These are phyloP conservation scores for Sarocladium strictum DNA, from an alignment of 2,329 filamentous ascomycete genomes.

Conservation along the genomic window DNA sequence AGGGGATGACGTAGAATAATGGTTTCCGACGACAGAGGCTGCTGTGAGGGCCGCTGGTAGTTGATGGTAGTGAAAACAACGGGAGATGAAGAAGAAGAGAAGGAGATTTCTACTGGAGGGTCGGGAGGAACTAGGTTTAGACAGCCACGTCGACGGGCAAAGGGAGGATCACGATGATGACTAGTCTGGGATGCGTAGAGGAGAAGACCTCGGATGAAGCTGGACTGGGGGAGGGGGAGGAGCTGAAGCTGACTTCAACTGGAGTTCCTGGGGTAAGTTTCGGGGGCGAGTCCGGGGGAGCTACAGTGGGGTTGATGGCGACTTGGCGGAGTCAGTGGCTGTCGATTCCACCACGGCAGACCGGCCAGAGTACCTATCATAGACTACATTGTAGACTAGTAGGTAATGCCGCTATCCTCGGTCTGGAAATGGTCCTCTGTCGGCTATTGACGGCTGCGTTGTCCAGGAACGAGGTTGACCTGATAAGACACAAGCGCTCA, in stretches of 20 bases:
- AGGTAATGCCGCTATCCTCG: not conserved
- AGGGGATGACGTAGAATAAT: not conserved
- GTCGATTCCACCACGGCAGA: no score
- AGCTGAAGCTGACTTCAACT: not conserved
- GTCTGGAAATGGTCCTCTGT: not conserved
- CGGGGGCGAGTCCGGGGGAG: not conserved
- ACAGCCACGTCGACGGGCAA: not conserved
- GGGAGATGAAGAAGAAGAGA: not conserved
- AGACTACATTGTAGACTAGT: no score
- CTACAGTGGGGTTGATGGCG: not conserved
- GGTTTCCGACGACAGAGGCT: not conserved
- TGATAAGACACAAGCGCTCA: no score
- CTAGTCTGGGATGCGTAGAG: not conserved
- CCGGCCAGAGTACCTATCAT: no score
- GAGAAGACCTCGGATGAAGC: conserved; percentile 3
- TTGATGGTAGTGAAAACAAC: not conserved
- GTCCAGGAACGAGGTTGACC: no score
- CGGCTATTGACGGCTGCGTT: no score
- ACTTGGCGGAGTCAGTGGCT: not conserved
- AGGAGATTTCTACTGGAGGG: not conserved
- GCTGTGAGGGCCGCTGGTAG: not conserved
- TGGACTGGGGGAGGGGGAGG: not conserved
- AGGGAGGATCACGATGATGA: not conserved
- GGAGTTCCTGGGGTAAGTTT: not conserved
- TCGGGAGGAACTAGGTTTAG: not conserved